Conservation (phyloP, 257 asterid species). For the Verbascum thapsus region DNA sequence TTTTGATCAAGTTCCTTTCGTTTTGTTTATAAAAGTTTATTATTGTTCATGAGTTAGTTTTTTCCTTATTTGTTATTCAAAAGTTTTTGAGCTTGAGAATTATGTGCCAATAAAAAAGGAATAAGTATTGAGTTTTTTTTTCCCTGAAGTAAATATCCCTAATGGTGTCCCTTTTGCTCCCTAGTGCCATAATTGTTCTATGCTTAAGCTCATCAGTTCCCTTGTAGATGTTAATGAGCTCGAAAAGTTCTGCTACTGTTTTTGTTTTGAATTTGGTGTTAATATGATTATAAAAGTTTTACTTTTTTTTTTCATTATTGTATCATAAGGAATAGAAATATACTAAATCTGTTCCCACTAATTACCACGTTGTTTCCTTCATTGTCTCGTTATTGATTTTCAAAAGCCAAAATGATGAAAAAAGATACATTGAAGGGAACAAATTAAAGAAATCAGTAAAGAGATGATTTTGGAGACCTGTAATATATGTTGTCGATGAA, state of each 20-base stretch:
- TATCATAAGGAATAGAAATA: background rate
- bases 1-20: slow-evolving; percentile 30
- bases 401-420: background rate
- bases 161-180: background rate
- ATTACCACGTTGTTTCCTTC: background rate
- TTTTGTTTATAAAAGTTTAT: background rate
- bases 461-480: background rate
- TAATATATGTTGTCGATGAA: slow-evolving; percentile 12
- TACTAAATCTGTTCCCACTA: background rate
- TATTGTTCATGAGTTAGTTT: background rate
- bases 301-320: slow-evolving; percentile 3
- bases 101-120: background rate
- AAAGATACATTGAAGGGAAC: background rate
- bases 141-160: background rate
- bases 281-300: background rate
- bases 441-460: background rate
- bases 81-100: background rate
- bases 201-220: background rate
- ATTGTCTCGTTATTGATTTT: background rate
- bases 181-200: background rate
- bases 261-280: background rate
- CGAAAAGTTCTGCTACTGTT: background rate
- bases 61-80: background rate
- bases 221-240: background rate
- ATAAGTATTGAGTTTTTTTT: background rate